These are phyloP conservation scores for Diaporthe longicolla DNA, from an alignment of 2,329 filamentous ascomycete species.

Conservation along the genomic window DNA sequence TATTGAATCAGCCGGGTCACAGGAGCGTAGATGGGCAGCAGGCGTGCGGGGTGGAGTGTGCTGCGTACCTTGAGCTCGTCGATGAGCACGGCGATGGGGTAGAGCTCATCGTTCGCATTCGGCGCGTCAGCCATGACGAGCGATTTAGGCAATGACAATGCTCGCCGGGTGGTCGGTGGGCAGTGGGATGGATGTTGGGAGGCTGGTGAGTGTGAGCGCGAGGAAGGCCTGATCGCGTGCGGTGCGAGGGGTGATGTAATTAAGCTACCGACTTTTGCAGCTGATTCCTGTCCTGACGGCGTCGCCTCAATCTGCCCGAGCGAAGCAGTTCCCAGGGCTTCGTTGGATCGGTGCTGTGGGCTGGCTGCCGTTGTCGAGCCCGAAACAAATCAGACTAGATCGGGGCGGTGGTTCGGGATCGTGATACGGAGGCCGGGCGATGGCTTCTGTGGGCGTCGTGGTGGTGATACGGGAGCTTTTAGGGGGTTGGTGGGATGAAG, in stretches of 20 bases:
- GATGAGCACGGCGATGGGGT: conserved; percentile 99
- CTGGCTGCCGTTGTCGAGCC: conserved; percentile 18
- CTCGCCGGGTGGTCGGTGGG: conserved; percentile 33
- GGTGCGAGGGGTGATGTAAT: conserved; percentile 44
- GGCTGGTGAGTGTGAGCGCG: conserved; percentile 37
- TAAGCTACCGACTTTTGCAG: conserved; percentile 43
- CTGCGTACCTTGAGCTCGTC: conserved; percentile 94
- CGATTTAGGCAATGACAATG: conserved; percentile 45
- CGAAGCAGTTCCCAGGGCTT: conserved; percentile 17
- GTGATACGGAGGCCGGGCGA: conserved; percentile 36
- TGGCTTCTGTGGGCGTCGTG: conserved; percentile 34
- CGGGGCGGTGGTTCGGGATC: conserved; percentile 20
- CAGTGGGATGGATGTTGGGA: conserved; percentile 17
- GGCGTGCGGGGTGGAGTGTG: not conserved
- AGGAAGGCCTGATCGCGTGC: conserved; percentile 38
- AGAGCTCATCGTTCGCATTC: conserved; percentile 97
- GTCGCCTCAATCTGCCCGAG: conserved; percentile 39
- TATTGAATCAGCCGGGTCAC: conserved; percentile 48
- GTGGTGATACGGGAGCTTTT: conserved; percentile 40
- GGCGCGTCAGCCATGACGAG: conserved; percentile 88
- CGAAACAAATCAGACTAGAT: conserved; percentile 22
- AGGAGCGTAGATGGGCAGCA: conserved; percentile 16
- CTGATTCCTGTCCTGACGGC: conserved; percentile 39
- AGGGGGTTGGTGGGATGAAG: conserved; percentile 40
- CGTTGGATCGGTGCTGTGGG: conserved; percentile 34